Percentiles rank a stretch among this genome's conserved stretches.
Evolutionary conservation across 805 yeast species (phyloP).

Genomic region (Pichia sporocuriosa): DNA sequence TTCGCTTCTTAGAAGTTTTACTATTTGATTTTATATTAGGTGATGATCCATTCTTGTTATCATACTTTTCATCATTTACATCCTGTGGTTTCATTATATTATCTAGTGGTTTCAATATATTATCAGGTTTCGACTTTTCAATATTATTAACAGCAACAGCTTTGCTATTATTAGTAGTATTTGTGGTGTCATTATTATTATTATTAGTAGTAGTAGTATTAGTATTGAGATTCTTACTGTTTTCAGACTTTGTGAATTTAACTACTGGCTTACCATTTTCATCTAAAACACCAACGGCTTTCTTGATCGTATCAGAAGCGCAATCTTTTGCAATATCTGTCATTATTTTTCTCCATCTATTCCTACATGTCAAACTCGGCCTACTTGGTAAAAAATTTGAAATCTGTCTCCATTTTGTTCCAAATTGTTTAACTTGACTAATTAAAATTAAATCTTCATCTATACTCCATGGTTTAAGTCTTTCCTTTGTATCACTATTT

Average conservation of each 20-base stretch:
- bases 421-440: constrained; percentile 59
- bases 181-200: background rate
- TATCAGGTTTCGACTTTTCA: no score
- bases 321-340: constrained; percentile 66
- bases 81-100: no score
- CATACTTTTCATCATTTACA: no score
- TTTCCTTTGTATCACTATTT: constrained; percentile 71
- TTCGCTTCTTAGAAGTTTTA: background rate
- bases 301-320: constrained; percentile 47
- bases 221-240: background rate
- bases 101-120: no score
- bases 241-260: constrained; percentile 8
- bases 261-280: constrained; percentile 15
- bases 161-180: no score
- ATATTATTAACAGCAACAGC: no score
- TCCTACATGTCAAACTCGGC: constrained; percentile 84
- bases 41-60: no score
- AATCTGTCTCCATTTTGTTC: constrained; percentile 86
- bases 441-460: constrained; percentile 72
- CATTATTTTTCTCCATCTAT: constrained; percentile 84
- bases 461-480: constrained; percentile 71
- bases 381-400: constrained; percentile 66
- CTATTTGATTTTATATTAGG: background rate
- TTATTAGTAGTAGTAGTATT: background rate
- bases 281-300: constrained; percentile 46